Evolutionary conservation across 2,329 filamentous ascomycete genomes (phyloP), one percentile per base, ranked within the genome.

Genomic region (Tolypocladium amazonense): DNA sequence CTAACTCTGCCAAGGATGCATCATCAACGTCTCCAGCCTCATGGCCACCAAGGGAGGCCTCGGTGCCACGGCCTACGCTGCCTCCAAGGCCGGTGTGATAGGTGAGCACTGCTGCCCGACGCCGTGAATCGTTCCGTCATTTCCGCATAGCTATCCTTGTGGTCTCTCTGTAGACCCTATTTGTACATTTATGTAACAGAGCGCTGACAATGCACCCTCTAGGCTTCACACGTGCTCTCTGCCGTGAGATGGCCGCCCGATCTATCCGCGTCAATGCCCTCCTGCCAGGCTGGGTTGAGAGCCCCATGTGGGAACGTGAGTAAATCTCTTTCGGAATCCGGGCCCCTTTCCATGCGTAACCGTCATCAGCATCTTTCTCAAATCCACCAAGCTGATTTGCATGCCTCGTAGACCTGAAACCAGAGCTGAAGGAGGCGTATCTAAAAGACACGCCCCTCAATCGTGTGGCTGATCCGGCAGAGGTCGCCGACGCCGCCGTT

Each of bases 21-120:
- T 96, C 62, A 86, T 96, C 71, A 96, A 96, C 68, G 77, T 96
- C 27, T 86, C 89, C 0, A 93, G 89, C 56, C 76, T 95, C 37
- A 80, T 96, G 54, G 91, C 86, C 0, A 69, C 80, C 1, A 86
- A 87, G 60, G 88, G 86, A 0, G 88, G 87, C 0, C 77, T 77
- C 2, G 92, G 92, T 8, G 86, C 88, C 15, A 82, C 87, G 5
- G 83, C 86, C 0, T 94, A 94, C 70, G 86, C 88, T 7, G 89
- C 90, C 9, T 87, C 87, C 52, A 96, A 96, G 71, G 90, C 91
- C 6, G 91, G 90, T 2, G 75, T 96, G 1, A 72, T 94, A 20
- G 88, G 88, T 81, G 74, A 65, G 77, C 71, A 56, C 41, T 23
- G n/a, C 11, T 9, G 23, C 30, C 27, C 35, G 23, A 7, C 56